Percentiles rank a stretch among this genome's conserved stretches.
Conservation (phyloP, 768 basidiomycete genomes). For the Rhodotorula diobovata region DNA sequence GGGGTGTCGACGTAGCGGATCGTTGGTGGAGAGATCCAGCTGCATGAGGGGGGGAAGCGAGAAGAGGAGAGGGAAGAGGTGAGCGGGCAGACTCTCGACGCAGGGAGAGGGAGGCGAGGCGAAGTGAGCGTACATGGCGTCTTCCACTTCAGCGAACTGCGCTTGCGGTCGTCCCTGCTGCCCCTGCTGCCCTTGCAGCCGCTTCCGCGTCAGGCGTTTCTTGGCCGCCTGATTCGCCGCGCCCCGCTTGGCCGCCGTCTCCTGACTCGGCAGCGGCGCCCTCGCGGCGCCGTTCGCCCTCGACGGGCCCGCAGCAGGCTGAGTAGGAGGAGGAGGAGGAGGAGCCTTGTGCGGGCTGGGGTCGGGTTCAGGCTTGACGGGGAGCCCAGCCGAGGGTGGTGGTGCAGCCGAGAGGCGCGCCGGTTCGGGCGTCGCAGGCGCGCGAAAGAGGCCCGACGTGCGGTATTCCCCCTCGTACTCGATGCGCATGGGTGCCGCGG, state of each 20-base stretch:
- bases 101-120: not conserved
- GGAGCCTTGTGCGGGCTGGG: not conserved
- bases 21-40: not conserved
- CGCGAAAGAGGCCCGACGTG: not conserved
- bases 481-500: not conserved
- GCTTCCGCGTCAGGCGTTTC: not conserved
- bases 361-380: not conserved
- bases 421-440: not conserved
- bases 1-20: not conserved
- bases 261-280: not conserved
- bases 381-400: not conserved
- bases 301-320: not conserved
- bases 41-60: not conserved
- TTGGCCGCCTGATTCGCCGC: not conserved
- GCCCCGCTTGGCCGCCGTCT: no score
- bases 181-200: no score
- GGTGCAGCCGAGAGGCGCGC: not conserved
- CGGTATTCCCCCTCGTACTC: not conserved
- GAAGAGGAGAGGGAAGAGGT: no score
- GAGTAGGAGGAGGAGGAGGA: not conserved
- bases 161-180: no score
- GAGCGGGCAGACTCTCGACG: no score
- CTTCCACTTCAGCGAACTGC: not conserved
- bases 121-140: not conserved
- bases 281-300: not conserved